Base-by-base conservation (phyloP, 495 filamentous ascomycete species). In the Glutinoglossum americanum region DNA sequence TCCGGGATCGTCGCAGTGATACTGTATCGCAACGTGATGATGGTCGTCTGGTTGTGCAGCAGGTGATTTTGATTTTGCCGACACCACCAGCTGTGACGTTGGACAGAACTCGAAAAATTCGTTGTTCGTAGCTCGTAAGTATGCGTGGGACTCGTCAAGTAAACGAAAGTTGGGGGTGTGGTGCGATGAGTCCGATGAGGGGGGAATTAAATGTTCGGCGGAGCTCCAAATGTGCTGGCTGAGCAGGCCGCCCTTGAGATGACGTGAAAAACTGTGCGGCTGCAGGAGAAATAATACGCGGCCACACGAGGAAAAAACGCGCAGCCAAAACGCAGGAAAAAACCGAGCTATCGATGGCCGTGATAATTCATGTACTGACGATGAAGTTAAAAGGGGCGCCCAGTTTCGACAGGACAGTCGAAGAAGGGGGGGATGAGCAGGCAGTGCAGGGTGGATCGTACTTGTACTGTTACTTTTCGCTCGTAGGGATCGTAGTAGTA, bases 121-220 rank as follows among this genome's bases (percentile, higher is more conserved):
- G 47, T 25, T 51, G 47, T 51, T 51, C 47, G 47, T 51, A 51
- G 47, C 47, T 51, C 47, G 47, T 51, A 8, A 25, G 7, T 28
- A 51, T n/a, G 47, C 47, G 47, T 51, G 47, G 47, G 47, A 51
- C 47, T 51, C 47, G 47, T 51, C 47, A 51, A 51, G 47, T 51
- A 51, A 51, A 51, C 47, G 47, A 51, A 51, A 51, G 47, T 51
- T 51, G n/a, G 47, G 47, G 47, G 47, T 10, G 47, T 25, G n/a
- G 25, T 51, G 47, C 47, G 47, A 26, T 51, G 47, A 51, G 47
- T 51, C 47, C 47, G 47, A 51, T 51, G 21, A 23, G n/a, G 47
- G 15, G 47, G 21, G 26, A 9, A 41, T 41, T 51, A 25, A 51
- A 9, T n/a, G 47, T 51, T 2, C 21, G n/a, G 21, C 21, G 15